Evolutionary conservation across 495 filamentous ascomycete species (phyloP).

Genomic region (Penicillium canariense): DNA sequence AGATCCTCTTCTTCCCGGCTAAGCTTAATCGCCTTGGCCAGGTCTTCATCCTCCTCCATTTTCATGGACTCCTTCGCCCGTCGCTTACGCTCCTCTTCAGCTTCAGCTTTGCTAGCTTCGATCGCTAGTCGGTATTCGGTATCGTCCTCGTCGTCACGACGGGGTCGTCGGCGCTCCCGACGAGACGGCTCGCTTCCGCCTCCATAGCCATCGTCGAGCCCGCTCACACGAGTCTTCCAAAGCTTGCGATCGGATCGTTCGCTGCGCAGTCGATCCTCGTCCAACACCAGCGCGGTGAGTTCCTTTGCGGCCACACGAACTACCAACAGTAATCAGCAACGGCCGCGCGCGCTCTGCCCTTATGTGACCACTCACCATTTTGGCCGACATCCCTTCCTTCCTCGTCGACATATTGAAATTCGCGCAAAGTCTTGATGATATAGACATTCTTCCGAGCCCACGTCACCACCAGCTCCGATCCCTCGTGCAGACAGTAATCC

Average conservation of each 20-base stretch:
- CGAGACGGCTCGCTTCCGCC: constrained; percentile 35
- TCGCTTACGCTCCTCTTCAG: constrained; percentile 83
- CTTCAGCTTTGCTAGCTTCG: constrained; percentile 93
- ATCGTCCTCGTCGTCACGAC: constrained; percentile 76
- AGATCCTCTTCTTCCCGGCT: constrained; percentile 94
- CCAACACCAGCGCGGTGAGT: constrained; percentile 87
- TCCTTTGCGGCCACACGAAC: constrained; percentile 96
- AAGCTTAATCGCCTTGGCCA: constrained; percentile 93
- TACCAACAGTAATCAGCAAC: constrained; percentile 32
- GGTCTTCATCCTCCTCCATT: constrained; percentile 70
- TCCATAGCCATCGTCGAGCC: constrained; percentile 75
- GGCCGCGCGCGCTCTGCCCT: not conserved
- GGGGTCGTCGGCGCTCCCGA: constrained; percentile 46
- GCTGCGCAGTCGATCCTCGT: constrained; percentile 89
- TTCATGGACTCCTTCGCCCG: constrained; percentile 57
- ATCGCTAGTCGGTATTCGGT: constrained; percentile 89
- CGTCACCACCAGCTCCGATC: constrained; percentile 92
- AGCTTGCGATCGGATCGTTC: constrained; percentile 89
- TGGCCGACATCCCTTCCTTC: constrained; percentile 92
- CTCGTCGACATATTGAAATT: constrained; percentile 95
- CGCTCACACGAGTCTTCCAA: constrained; percentile 95
- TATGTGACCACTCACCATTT: constrained; percentile 63
- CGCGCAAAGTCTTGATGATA: constrained; percentile 96
- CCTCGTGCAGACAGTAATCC: constrained; percentile 98
- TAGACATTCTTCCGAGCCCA: constrained; percentile 98